Conservation (phyloP, 2,329 filamentous ascomycete genomes). For the Botrytis galanthina region DNA sequence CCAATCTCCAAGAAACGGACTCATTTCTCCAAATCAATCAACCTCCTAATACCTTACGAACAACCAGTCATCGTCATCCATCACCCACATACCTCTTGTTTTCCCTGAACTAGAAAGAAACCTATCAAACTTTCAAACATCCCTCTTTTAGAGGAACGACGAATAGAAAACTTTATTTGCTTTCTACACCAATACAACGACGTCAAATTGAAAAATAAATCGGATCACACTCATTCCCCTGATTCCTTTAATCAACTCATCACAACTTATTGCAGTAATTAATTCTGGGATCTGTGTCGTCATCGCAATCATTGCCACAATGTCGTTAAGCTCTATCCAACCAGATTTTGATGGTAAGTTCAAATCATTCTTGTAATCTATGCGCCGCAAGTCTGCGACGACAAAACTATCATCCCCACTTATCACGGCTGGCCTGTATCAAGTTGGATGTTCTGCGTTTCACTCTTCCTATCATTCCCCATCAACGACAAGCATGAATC, state of each 20-base stretch:
- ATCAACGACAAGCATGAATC: slow-evolving; percentile 35
- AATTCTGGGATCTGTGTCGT: slow-evolving; percentile 1
- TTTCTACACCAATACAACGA: not conserved
- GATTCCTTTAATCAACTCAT: slow-evolving; percentile 4
- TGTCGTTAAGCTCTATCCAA: slow-evolving; percentile 35
- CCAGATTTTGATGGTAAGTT: slow-evolving; percentile 35
- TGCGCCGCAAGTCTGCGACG: slow-evolving; percentile 29
- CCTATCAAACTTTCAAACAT: not conserved
- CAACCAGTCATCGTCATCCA: slow-evolving; percentile 1
- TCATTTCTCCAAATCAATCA: not conserved
- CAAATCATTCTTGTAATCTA: slow-evolving; percentile 27
- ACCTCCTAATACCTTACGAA: not conserved
- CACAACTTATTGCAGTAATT: not conserved
- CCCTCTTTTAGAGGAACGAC: not conserved
- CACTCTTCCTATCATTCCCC: slow-evolving; percentile 24
- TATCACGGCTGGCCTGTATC: slow-evolving; percentile 33
- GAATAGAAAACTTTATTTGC: not conserved
- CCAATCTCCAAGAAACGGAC: not conserved
- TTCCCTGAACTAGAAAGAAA: not conserved
- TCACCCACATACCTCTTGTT: not conserved
- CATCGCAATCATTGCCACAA: slow-evolving; percentile 28
- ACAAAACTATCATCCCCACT: slow-evolving; percentile 33
- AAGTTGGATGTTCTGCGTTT: slow-evolving; percentile 37
- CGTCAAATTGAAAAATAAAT: not conserved
- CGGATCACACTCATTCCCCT: not conserved